Conservation (phyloP, 2,329 filamentous ascomycete species). For the Zymoseptoria passerinii region DNA sequence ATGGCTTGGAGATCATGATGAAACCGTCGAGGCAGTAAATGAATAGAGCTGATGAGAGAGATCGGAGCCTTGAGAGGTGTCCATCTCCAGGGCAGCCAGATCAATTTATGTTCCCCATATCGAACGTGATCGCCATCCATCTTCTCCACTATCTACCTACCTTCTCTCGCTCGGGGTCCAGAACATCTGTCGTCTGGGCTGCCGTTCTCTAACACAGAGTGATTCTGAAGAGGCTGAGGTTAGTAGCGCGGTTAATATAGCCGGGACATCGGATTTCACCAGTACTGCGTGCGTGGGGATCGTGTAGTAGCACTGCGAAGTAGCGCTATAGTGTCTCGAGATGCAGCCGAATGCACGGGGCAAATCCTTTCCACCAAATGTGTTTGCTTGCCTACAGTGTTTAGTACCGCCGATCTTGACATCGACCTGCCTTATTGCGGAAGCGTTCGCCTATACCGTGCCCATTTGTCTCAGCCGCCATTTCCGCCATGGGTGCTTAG, state of each 20-base stretch:
- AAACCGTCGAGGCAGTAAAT: background rate
- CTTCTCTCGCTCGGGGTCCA: background rate
- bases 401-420: background rate
- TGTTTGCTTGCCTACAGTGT: background rate
- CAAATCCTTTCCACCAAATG: background rate
- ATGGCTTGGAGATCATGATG: constrained; percentile 10
- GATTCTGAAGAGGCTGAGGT: background rate
- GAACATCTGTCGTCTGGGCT: background rate
- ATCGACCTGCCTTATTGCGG: background rate
- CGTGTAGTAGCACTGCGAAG: background rate
- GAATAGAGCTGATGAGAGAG: background rate
- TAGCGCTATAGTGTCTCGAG: background rate
- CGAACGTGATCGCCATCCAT: background rate
- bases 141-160: background rate
- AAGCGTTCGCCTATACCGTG: background rate
- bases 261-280: background rate
- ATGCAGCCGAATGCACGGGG: background rate
- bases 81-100: background rate
- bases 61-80: background rate
- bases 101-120: background rate
- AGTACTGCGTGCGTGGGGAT: background rate
- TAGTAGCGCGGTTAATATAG: background rate
- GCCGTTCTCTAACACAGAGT: background rate
- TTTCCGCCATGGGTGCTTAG: background rate
- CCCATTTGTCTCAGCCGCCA: background rate